Base-by-base conservation (phyloP, 257 asterid genomes). In the Avicennia marina region DNA sequence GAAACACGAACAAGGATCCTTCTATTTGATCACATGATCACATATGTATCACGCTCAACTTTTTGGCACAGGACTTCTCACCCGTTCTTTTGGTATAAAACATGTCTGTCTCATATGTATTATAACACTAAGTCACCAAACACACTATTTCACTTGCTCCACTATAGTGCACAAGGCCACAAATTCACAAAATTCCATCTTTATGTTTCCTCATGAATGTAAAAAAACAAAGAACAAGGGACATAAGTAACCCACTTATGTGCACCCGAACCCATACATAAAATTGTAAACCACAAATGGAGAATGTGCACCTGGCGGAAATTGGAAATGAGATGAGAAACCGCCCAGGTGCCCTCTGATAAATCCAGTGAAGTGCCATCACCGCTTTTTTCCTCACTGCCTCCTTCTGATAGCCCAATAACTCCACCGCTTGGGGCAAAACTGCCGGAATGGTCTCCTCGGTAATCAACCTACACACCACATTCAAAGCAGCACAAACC, bases 371-470 rank as follows among this genome's bases (percentile, higher is more conserved):
- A 56, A 93, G 86, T 20, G 98, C 98, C 97, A 89, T 93, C 18
- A 93, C 95, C 0, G 98, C 97, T 74, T 93, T 89, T 78, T 80
- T 93, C 82, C 97, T 86, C 54, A 93, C 97, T 6, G 89, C 87
- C 76, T 93, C 98, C 76, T 93, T 89, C 51, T 71, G 84, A 67
- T 93, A 97, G n/a, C 87, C 86, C 60, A 88, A 62, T 15, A 89
- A 69, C 58, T 89, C 97, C 51, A 84, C 94, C 58, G 89, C 96
- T 76, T 86, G 95, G 0, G 94, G 90, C 86, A 93, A 66, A 15
- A 93, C 99, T 0, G 99, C 99, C 0, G 97, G 99, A 34, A 93
- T 89, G 1, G 99, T 93, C 83, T 93, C 99, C 85, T 93, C 96
- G 13, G 82, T 86, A 61, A 93, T 93, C 94, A 93, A 78, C 78